A percentile compares a stretch with the other conserved stretches of the same genome.
Conservation (phyloP, 2,329 filamentous ascomycete genomes). For the Colletotrichum sojae region DNA sequence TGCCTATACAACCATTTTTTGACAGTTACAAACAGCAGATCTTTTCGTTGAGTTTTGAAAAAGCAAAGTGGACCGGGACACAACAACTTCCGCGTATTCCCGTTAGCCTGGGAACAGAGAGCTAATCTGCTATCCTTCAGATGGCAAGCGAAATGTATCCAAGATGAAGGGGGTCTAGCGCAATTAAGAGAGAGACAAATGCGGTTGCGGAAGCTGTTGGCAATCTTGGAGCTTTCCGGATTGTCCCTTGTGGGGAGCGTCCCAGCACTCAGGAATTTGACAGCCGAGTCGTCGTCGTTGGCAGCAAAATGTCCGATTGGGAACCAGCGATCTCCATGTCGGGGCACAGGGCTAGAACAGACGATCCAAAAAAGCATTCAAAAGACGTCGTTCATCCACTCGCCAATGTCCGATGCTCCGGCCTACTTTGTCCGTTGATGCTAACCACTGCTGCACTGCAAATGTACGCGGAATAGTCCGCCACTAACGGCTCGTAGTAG, state of each 20-base stretch:
- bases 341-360: neutral
- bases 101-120: neutral
- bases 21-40: no score
- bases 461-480: neutral
- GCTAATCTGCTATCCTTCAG: no score
- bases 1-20: no score
- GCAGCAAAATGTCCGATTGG: constrained; percentile 19
- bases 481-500: neutral
- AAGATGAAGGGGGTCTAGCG: no score
- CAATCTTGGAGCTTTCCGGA: neutral
- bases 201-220: no score
- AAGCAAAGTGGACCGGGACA: no score
- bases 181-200: no score
- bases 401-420: constrained; percentile 17
- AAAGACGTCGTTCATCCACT: neutral
- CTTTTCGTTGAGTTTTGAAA: no score
- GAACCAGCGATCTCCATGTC: neutral
- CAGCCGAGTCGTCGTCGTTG: neutral
- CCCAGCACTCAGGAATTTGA: neutral
- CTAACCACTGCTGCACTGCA: neutral
- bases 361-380: neutral
- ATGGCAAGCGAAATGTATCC: no score
- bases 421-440: constrained; percentile 29
- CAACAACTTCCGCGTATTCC: neutral
- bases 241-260: no score